Percentiles rank a stretch among this genome's conserved stretches.
Evolutionary conservation across 225 moss, liverwort and hornwort genomes (phyloP).

Genomic region (Sphagnum tenellum): DNA sequence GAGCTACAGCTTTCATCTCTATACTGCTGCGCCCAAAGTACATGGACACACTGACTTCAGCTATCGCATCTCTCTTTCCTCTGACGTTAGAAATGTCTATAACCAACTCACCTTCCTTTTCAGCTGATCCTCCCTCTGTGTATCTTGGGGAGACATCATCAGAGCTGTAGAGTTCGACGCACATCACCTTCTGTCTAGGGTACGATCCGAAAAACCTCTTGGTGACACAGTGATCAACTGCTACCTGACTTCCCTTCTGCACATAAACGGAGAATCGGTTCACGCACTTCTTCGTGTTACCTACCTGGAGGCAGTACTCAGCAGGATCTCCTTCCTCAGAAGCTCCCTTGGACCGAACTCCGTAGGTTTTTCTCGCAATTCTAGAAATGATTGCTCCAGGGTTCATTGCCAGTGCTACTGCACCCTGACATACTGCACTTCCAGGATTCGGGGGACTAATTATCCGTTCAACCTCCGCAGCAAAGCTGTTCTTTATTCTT

Average conservation of each 20-base stretch:
- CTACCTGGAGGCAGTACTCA: background rate
- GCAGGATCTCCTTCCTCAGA: slow-evolving; percentile 1
- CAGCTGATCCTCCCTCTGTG: slow-evolving; percentile 8
- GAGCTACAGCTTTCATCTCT: slow-evolving; percentile 6
- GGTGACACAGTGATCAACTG: slow-evolving; percentile 7
- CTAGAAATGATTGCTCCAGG: slow-evolving; percentile 20
- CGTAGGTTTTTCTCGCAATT: slow-evolving; percentile 30
- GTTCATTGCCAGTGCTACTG: slow-evolving; percentile 23
- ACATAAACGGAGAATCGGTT: slow-evolving; percentile 3
- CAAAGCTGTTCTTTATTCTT: slow-evolving; percentile 12
- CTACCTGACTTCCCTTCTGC: slow-evolving; percentile 7
- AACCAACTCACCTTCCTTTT: background rate
- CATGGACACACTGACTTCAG: slow-evolving; percentile 7
- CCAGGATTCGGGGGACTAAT: slow-evolving; percentile 15
- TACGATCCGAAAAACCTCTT: background rate
- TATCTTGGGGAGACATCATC: background rate
- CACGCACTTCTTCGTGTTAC: background rate
- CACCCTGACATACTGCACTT: slow-evolving; percentile 27
- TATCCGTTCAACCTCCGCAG: slow-evolving; percentile 4
- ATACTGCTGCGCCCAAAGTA: slow-evolving; percentile 19
- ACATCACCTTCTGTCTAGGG: background rate
- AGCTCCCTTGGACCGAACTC: background rate
- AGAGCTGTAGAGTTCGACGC: background rate
- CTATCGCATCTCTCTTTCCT: background rate
- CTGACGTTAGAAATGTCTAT: background rate